Base-by-base conservation (phyloP, 1,284 basidiomycete genomes). In the Leccinum variabile region DNA sequence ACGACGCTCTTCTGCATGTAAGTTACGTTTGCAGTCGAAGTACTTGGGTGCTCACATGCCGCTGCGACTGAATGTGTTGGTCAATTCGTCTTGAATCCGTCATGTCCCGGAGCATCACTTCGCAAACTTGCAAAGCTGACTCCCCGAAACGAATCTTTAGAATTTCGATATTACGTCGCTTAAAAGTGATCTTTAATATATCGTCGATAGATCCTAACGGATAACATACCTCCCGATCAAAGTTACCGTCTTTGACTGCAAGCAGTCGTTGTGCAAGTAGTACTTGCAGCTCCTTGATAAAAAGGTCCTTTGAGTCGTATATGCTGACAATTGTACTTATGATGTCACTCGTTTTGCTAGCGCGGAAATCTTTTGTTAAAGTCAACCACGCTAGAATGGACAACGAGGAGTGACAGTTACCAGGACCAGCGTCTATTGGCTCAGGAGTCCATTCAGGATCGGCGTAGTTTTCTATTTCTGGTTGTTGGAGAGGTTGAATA, bases 61-160 rank as follows among this genome's bases (percentile, higher is more conserved):
- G 82, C 69, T 91, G 87, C 0, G 87, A 82, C 69, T 96, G 93
- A 5, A 97, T 86, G 73, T 91, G 89, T 32, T 86, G 85, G 73
- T 98, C 91, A 58, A 90, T 92, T 46, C 94, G 85, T 69, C 89
- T 91, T 49, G 95, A 97, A 73, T 97, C 95, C 6, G 92, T 90
- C 86, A 98, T 91, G 75, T 98, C 95, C 71, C 89, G 91, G 71
- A 98, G 78, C 95, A 98, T 98, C 63, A 98, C 94, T 73, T 98
- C 95, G 80, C 95, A 97, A 1, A 94, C 90, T 73, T 95, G 93
- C 64, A 98, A 76, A 0, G 93, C 89, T 1, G 88, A 83, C 71
- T 98, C 95, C 22, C 95, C 95, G 69, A 98, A 98, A 4, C 95
- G 88, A 59, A 95, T 84, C 80, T 97, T 98, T 64, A 98, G 78